phyloP scores from a whole-genome alignment of 768 basidiomycete species.

The Rhizopogon vesiculosus region DNA sequence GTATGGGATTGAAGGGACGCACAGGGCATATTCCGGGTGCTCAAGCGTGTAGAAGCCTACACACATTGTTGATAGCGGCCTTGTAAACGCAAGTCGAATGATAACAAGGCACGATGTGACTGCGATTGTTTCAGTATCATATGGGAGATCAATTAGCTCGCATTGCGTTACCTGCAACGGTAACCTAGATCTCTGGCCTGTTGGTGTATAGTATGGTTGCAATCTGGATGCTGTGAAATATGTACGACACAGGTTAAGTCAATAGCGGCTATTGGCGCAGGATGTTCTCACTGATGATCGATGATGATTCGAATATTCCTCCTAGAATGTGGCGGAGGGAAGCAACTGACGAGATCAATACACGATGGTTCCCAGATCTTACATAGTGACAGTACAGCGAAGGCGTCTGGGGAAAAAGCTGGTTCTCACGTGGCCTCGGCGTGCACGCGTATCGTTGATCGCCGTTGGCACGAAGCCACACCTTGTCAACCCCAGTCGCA shows the following conservation, averaged over 20 bases:
- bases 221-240: background rate
- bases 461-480: background rate
- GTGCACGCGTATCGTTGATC: background rate
- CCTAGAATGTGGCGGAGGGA: background rate
- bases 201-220: no score
- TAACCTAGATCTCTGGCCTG: background rate
- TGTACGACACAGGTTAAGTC: background rate
- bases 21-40: conserved; percentile 78
- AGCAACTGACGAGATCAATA: background rate
- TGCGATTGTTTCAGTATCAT: background rate
- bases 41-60: conserved; percentile 75
- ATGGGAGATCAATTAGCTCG: background rate
- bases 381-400: background rate
- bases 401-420: background rate
- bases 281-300: background rate
- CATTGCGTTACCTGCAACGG: background rate
- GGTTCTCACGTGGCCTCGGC: background rate
- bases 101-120: background rate
- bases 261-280: background rate
- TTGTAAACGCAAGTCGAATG: background rate
- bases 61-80: conserved; percentile 49
- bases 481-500: background rate
- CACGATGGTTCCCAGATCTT: background rate
- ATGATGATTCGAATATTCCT: background rate
- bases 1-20: conserved; percentile 15